Percentiles rank a stretch among this genome's conserved stretches.
Evolutionary conservation across 768 basidiomycete species (phyloP).

Genomic region (Mycena haematopus): DNA sequence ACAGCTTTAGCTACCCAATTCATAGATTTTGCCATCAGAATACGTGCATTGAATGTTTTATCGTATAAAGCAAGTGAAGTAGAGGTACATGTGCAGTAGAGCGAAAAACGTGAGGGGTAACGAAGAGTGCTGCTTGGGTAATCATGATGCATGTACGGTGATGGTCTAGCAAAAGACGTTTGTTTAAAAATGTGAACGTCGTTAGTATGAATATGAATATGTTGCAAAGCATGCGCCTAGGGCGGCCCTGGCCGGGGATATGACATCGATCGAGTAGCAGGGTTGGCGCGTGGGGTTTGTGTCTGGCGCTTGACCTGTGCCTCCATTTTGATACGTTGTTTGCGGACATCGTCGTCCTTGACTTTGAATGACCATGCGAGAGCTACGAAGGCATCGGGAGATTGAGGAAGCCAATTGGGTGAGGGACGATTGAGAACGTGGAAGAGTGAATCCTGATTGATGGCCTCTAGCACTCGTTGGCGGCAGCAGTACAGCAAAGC

Average conservation of each 20-base stretch:
- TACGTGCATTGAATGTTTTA: conserved; percentile 1
- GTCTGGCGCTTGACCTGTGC: conserved; percentile 71
- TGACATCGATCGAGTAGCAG: conserved; percentile 36
- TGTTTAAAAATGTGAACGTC: conserved; percentile 13
- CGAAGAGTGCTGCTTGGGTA: conserved; percentile 8
- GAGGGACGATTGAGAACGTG: conserved; percentile 58
- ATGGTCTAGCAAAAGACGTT: conserved; percentile 2
- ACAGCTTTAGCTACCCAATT: not conserved
- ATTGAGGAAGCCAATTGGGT: conserved; percentile 57
- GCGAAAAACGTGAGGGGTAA: conserved; percentile 2
- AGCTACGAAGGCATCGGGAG: conserved; percentile 67
- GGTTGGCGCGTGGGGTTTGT: conserved; percentile 42
- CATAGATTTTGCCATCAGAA: not conserved
- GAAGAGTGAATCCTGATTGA: conserved; percentile 54
- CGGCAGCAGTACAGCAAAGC: conserved; percentile 68
- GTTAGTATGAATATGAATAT: conserved; percentile 10
- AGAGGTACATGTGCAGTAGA: conserved; percentile 21
- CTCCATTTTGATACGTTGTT: conserved; percentile 78
- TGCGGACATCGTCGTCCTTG: conserved; percentile 81
- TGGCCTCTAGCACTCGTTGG: conserved; percentile 60
- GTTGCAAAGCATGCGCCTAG: conserved; percentile 3
- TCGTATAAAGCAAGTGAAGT: conserved; percentile 1
- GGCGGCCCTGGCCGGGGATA: conserved; percentile 30
- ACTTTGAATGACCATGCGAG: conserved; percentile 69
- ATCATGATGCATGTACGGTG: conserved; percentile 10